Base-by-base conservation (phyloP, 495 filamentous ascomycete genomes). In the Diplogelasinospora grovesii region DNA sequence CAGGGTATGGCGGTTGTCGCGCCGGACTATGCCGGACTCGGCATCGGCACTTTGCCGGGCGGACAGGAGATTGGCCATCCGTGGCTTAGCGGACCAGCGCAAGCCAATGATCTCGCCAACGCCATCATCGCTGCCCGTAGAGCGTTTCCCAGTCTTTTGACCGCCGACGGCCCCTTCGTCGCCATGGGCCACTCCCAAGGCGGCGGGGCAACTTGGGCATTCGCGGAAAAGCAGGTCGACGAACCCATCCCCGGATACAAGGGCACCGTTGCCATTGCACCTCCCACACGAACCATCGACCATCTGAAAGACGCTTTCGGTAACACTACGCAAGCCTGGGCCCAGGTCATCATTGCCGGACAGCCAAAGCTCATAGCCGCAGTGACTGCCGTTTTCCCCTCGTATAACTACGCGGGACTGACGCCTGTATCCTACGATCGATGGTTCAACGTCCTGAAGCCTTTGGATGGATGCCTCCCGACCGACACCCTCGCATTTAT, bases 11-110 rank as follows among this genome's bases (percentile, higher is more conserved):
- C 63, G 11, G 70, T 74, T 5, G 59, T 77, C 15, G 69, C 68
- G 1, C 57, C 73, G 4, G 73, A 77, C 41, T 75, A 77, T 44
- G 69, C 69, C 2, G 73, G 73, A 2, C 59, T 73, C 0, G 73
- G 73, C 16, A 60, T 74, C 15, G 36, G 47, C 21, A 56, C 45
- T 15, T 43, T 41, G 20, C 39, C 51, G 18, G 45, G 56, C 22
- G 60, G 54, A 9, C 56, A 53, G 19, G 33, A 42, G 15, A 54
- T 66, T 28, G 26, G 26, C 2, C 66, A 73, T 47, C 49, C 59
- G 25, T 68, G 61, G 22, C 28, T 47, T 1, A 53, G 57, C 8
- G 28, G 41, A 22, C 56, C 63, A 5, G 44, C 47, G 14, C 48
- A 59, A 22, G 68, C 67, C 10, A 61, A 70, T 33, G 69, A 73